Conservation (phyloP, 2,329 filamentous ascomycete genomes). For the Phialophora verrucosa region DNA sequence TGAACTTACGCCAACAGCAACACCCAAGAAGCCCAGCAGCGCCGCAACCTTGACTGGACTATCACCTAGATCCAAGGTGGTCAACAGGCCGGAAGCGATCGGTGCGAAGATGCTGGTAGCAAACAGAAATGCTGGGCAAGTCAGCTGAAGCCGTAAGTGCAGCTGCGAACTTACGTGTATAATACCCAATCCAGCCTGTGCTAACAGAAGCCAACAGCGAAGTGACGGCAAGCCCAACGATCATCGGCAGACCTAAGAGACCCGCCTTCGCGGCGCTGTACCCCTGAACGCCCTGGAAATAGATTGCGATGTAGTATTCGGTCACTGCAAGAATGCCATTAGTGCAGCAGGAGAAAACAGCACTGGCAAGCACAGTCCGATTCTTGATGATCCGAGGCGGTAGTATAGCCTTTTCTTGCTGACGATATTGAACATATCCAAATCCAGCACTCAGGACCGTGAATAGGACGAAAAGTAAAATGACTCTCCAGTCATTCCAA, state of each 20-base stretch:
- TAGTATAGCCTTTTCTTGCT: constrained; percentile 44
- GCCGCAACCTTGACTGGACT: constrained; percentile 39
- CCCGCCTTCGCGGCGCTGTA: constrained; percentile 26
- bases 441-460: constrained; percentile 42
- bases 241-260: constrained; percentile 24
- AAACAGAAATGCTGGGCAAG: constrained; percentile 40
- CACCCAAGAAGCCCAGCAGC: constrained; percentile 41
- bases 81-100: constrained; percentile 40
- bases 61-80: constrained; percentile 25
- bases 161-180: constrained; percentile 23
- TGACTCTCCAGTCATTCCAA: constrained; percentile 42
- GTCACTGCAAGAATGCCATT: constrained; percentile 26
- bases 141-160: neutral
- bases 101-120: constrained; percentile 39
- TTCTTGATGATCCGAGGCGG: constrained; percentile 44
- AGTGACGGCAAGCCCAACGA: constrained; percentile 24
- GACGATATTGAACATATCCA: constrained; percentile 41
- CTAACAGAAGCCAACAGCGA: constrained; percentile 18
- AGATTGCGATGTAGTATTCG: constrained; percentile 44
- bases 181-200: constrained; percentile 25
- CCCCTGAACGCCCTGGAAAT: constrained; percentile 44
- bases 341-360: constrained; percentile 26
- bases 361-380: constrained; percentile 36
- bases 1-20: constrained; percentile 37
- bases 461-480: constrained; percentile 43